Base-by-base conservation (phyloP, 1,284 basidiomycete species). In the Puccinia triticina region DNA sequence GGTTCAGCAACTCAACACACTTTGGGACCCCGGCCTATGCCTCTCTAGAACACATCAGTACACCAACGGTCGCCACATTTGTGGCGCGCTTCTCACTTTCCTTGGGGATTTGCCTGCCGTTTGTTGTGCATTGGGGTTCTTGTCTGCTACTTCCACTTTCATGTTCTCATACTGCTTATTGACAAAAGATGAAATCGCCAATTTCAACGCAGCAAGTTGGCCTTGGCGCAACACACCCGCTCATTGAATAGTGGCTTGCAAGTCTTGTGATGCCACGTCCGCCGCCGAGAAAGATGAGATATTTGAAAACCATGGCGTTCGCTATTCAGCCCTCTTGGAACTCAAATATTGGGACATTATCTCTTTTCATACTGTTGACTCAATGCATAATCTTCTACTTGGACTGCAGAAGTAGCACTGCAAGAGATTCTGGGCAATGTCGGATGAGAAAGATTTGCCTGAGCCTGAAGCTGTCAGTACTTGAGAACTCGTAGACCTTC, bases 1-100 rank as follows among this genome's bases (percentile, higher is more conserved):
- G 5, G 83, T 88, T 4, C 83, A 86, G n/a, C 84, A 86, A 29
- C 83, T 88, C 18, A 29, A 85, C 0, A 71, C 78, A 23, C 84
- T 87, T 29, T 88, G 87, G 86, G 29, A 84, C 21, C 72, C 82
- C 18, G 88, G 88, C 1, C 82, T 88, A 2, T 78, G 18, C 3
- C 46, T 79, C 12, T 71, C 48, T 0, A 43, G 53, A 34, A 79
- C 77, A 0, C 32, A 69, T 53, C 2, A 32, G 14, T 40, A 71
- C 26, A 7, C 43, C 8, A 14, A 29, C 8, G 77, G 77, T 18
- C 37, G 67, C 4, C 67, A 1, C 50, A 79, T 79, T 57, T 2
- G 8, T n/a, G 64, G 48, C 23, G 66, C 74, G 0, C 66, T 84
- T 18, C 50, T 74, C 23, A 83, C 77, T 16, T 74, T 84, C 14